A percentile compares a stretch with the other conserved stretches of the same genome.
phyloP scores from a whole-genome alignment of 2,329 filamentous ascomycete genomes.

The Ilyonectria robusta region DNA sequence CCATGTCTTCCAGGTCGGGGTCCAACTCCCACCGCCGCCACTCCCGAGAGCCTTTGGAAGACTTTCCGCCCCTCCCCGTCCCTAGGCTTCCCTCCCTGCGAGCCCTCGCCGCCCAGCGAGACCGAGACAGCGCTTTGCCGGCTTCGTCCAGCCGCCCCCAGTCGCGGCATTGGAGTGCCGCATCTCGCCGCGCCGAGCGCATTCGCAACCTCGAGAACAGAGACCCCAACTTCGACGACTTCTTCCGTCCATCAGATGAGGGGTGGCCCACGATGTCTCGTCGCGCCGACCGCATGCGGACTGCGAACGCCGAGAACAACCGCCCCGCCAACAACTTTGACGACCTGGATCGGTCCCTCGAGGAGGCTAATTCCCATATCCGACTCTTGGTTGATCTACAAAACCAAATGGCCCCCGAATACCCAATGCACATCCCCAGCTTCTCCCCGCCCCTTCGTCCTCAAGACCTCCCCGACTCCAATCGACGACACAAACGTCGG shows the following conservation, averaged over 20 bases:
- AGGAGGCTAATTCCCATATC: constrained; percentile 61
- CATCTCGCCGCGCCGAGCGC: constrained; percentile 54
- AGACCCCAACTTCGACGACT: constrained; percentile 44
- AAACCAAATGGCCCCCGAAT: constrained; percentile 48
- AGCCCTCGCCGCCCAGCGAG: constrained; percentile 48
- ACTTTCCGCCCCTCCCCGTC: constrained; percentile 52
- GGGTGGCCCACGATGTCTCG: constrained; percentile 45
- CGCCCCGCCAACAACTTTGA: constrained; percentile 52
- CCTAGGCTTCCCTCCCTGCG: constrained; percentile 52
- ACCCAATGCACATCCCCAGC: constrained; percentile 49
- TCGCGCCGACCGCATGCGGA: constrained; percentile 45
- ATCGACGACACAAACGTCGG: constrained; percentile 74
- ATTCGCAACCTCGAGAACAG: constrained; percentile 53
- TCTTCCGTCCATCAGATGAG: constrained; percentile 48
- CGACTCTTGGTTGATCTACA: constrained; percentile 60
- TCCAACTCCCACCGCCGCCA: constrained; percentile 50
- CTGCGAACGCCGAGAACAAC: constrained; percentile 38
- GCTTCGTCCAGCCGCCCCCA: constrained; percentile 39
- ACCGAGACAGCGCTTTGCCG: constrained; percentile 45
- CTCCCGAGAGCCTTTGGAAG: constrained; percentile 48
- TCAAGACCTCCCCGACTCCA: constrained; percentile 61
- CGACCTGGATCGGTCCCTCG: constrained; percentile 56
- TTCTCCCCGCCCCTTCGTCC: constrained; percentile 54
- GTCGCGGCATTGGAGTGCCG: constrained; percentile 47
- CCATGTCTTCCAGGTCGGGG: constrained; percentile 53